phyloP scores from a whole-genome alignment of 192 early-diverging fungal species.

The Backusella liffmaniae region DNA sequence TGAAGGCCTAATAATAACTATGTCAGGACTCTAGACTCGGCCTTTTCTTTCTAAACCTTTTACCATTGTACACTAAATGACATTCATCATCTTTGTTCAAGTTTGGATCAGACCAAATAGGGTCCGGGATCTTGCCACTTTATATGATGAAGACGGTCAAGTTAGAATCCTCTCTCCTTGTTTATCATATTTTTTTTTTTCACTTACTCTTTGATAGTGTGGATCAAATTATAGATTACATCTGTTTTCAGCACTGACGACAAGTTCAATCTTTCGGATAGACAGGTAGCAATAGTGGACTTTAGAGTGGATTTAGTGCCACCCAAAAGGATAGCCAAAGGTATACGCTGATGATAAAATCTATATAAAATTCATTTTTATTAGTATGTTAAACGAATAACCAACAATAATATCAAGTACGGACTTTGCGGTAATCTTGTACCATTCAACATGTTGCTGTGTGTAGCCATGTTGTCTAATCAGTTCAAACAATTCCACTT shows the following conservation, averaged over 20 bases:
- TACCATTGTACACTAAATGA: constrained; percentile 16
- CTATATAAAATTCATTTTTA: neutral
- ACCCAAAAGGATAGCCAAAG: constrained; percentile 25
- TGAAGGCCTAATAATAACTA: constrained; percentile 12
- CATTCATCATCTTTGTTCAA: constrained; percentile 11
- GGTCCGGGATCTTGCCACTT: constrained; percentile 7
- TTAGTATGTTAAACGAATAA: neutral
- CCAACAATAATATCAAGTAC: too few species aligned
- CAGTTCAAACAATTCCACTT: constrained; percentile 25
- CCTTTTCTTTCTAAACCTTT: neutral
- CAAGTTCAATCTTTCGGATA: constrained; percentile 31
- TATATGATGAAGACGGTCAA: neutral
- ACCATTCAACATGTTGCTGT: constrained; percentile 16
- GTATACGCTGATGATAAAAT: constrained; percentile 32
- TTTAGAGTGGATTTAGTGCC: constrained; percentile 19
- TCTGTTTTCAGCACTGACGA: constrained; percentile 27
- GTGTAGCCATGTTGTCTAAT: constrained; percentile 22
- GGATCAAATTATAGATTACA: constrained; percentile 30
- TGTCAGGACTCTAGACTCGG: neutral
- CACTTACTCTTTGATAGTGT: constrained; percentile 29
- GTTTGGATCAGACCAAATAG: constrained; percentile 1
- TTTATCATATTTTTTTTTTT: neutral
- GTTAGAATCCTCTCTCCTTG: neutral
- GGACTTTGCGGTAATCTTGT: constrained; percentile 23
- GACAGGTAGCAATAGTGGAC: constrained; percentile 23